Evolutionary conservation across 768 basidiomycete species (phyloP), one percentile per base, ranked within the genome.

Genomic region (Mrakia gelida): DNA sequence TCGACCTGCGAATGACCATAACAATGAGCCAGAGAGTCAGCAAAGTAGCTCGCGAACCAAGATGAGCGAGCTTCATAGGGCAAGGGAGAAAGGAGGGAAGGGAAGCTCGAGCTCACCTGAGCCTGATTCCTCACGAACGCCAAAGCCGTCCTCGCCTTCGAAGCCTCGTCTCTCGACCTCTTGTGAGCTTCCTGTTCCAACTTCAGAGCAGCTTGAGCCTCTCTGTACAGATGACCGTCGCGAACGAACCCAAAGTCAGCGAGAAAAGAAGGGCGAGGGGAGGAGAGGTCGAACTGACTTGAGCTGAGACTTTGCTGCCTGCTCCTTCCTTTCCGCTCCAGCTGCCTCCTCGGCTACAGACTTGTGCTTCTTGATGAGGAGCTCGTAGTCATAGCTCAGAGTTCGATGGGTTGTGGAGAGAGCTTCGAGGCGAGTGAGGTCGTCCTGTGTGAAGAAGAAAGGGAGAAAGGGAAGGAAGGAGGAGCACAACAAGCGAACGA

Each of bases 341-440:
- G 89, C 90, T 0, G 89, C 88, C 34, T 85, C 88, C 68, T 92
- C 92, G 6, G 85, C 86, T 18, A 89, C 88, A 15, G 86, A 82
- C 26, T 86, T 86, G 82, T 93, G 87, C 88, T 93, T 89, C 1
- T 88, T 88, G 49, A 85, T 85, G 79, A 94, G 86, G 18, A 93
- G 88, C 82, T 93, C 92, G 78, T 92, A 87, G 80, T 95, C 93
- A 79, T 95, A 94, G 3, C 89, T 88, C 1, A 94, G 85, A 2
- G 92, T 93, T 32, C 92, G 87, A 26, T 92, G 84, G 81, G 92
- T 92, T 0, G 91, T 90, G 0, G 89, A 88, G 8, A 94, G 81
- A 16, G 92, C 89, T 81, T 95, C 93, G 52, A 91, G 89, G n/a
- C 89, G 86, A 15, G 88, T 86, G 89, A 94, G 91, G 83, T 95